Conservation (phyloP, 2,329 filamentous ascomycete genomes). For the Arachnopeziza araneosa region DNA sequence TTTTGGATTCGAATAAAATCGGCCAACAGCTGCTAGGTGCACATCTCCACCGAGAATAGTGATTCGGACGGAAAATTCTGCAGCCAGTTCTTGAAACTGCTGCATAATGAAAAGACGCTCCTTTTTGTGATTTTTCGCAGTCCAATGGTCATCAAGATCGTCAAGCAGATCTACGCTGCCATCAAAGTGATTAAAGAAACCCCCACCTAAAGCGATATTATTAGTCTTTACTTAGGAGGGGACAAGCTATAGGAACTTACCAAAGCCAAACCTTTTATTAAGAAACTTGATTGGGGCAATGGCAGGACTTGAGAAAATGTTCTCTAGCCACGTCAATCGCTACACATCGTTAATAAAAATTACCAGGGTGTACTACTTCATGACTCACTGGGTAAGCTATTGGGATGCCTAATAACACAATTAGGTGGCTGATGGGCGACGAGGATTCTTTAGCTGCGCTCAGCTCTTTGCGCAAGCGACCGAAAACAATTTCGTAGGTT, state of each 20-base stretch:
- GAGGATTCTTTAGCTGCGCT: slow-evolving; percentile 57
- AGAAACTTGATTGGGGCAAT: slow-evolving; percentile 85
- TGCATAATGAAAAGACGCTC: slow-evolving; percentile 77
- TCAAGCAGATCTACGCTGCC: slow-evolving; percentile 89
- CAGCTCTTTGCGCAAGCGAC: slow-evolving; percentile 69
- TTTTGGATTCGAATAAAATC: slow-evolving; percentile 88
- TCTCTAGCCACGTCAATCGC: slow-evolving; percentile 94
- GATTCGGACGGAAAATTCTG: slow-evolving; percentile 80
- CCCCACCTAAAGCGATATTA: slow-evolving; percentile 48
- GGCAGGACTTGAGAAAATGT: slow-evolving; percentile 78
- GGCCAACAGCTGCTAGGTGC: slow-evolving; percentile 83
- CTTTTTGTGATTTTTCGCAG: slow-evolving; percentile 81
- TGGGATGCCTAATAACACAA: slow-evolving; percentile 81
- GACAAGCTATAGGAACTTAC: slow-evolving; percentile 22
- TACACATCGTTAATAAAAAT: slow-evolving; percentile 26
- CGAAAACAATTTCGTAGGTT: slow-evolving; percentile 80
- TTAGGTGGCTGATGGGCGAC: slow-evolving; percentile 79
- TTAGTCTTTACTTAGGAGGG: background rate
- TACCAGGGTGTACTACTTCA: background rate
- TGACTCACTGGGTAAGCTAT: slow-evolving; percentile 70
- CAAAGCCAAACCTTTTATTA: slow-evolving; percentile 83
- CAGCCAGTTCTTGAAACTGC: slow-evolving; percentile 75
- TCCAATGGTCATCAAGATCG: slow-evolving; percentile 94
- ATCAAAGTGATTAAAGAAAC: slow-evolving; percentile 90
- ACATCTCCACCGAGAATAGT: slow-evolving; percentile 94